Base-by-base conservation (phyloP, 805 yeast genomes). In the Ascoidea rubescens region DNA sequence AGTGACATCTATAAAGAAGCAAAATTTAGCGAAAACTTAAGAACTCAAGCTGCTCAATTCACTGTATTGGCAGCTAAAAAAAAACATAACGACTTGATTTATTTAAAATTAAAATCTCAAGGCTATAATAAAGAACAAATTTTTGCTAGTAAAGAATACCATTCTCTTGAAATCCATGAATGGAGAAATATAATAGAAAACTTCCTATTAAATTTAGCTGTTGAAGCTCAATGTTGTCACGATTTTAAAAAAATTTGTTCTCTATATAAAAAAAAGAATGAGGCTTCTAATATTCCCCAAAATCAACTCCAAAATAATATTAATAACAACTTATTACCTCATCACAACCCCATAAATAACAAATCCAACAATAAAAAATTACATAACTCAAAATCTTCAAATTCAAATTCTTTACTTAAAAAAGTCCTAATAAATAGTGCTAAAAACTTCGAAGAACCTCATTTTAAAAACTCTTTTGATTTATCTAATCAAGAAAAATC, bases 101-200 rank as follows among this genome's bases (percentile, higher is more conserved):
- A 45, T 28, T 6, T 48, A 21, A 10, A 16, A 42, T 7, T 45
- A 45, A 16, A 12, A 12, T 10, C 8, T 37, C 14, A 8, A 10
- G 43, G 43, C 14, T 37, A 37, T 37, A 10, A 8, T 10, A 14
- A 37, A 37, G 14, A 10, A 10, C 14, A 37, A 37, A 37, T 37
- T 4, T 37, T 37, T 37, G 14, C 8, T 37, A 10, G 14, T 37
- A 14, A 37, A 37, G 14, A 14, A 10, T 37, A 10, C 14, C 8
- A 37, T 37, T 10, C 14, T 37, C 60, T 77, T n/a, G 67, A 75
- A 5, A 71, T 74, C 56, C 76, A 78, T 31, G 86, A 84, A 62
- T 83, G 89, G 87, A 69, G 90, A 57, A 80, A 82, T 59, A 74
- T 84, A 31, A 80, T 84, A 54, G 91, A 84, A 57, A 84, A 82